phyloP scores from a whole-genome alignment of 768 basidiomycete genomes.

The Rhodocollybia butyracea region DNA sequence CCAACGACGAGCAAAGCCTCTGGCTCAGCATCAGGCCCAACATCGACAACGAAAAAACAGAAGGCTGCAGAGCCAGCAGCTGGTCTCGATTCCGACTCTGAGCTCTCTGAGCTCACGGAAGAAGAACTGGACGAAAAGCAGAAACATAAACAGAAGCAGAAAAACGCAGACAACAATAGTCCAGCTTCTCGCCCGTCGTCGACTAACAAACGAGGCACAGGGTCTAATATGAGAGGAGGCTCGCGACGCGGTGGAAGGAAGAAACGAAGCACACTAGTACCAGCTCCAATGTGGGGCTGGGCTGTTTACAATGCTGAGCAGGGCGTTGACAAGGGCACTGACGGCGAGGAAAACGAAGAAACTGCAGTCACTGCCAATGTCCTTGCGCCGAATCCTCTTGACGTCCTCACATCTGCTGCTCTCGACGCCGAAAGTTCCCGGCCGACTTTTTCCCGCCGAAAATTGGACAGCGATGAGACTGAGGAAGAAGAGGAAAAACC shows the following conservation, averaged over 20 bases:
- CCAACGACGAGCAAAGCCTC: constrained; percentile 21
- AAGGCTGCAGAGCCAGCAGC: constrained; percentile 17
- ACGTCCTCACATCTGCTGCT: constrained; percentile 10
- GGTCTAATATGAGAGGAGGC: constrained; percentile 1
- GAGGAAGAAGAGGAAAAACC: constrained; percentile 13
- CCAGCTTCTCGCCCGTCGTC: not conserved
- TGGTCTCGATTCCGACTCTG: constrained; percentile 60
- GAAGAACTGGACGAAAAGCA: constrained; percentile 61
- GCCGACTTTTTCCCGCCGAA: constrained; percentile 18
- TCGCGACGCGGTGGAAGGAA: constrained; percentile 30
- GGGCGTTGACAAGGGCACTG: constrained; percentile 28
- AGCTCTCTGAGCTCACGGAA: constrained; percentile 82
- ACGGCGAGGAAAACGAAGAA: constrained; percentile 18
- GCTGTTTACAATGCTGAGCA: constrained; percentile 49
- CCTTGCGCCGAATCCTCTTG: constrained; percentile 4
- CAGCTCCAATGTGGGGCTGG: constrained; percentile 87
- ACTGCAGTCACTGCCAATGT: constrained; percentile 2
- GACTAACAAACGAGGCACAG: constrained; percentile 5
- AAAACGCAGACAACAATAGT: not conserved
- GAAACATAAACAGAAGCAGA: constrained; percentile 16
- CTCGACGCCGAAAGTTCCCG: constrained; percentile 19
- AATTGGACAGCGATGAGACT: constrained; percentile 24
- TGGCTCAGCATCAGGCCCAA: not conserved
- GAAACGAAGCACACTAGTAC: constrained; percentile 67
- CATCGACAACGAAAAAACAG: constrained; percentile 13